Evolutionary conservation across 148 eudicot species (phyloP), one percentile per base, ranked within the genome.

Genomic region (Limonium bicolor): DNA sequence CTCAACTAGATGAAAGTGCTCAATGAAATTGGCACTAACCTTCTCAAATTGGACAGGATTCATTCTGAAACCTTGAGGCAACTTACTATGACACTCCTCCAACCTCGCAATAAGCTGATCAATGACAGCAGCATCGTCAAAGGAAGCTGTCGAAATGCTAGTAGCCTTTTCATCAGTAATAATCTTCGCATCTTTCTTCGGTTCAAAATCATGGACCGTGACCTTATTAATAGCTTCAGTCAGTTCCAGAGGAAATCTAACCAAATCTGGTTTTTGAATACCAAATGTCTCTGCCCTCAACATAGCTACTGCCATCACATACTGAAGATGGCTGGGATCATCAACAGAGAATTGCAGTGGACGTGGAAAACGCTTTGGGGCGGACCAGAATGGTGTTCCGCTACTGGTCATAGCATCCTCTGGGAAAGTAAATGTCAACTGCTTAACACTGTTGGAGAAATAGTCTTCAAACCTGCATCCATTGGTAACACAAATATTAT

Each of bases 401-500:
- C 37, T 67, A 43, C 72, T 67, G 27, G 58, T 67, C 16, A 41
- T 18, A 52, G 72, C 63, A 57, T 62, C 68, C 56, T 67, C 67
- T 3, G 72, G 72, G 32, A 67, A 67, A 11, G 67, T 67, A 37
- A 29, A 67, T 17, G 72, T 53, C 59, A 67, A 39, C 53, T 67
- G 72, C 59, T 67, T 67, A 6, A 67, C 60, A 37, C 72, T 58
- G 44, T 58, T 50, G 31, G 64, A 53, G 27, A 68, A 68, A 54
- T 68, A 68, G 53, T 68, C 73, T 48, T 68, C 73, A 54, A 68
- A 62, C 64, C 73, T 68, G 57, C 20, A 43, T 66, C 17, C 64
- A 51, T 2, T 39, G 7, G 48, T 43, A 15, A 33, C 18, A 6
- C 30, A 8, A 20, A 17, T 23, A 43, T 43, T 43, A 30, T 20